phyloP scores from a whole-genome alignment of 495 filamentous ascomycete genomes.

The Aspergillus saccharolyticus region DNA sequence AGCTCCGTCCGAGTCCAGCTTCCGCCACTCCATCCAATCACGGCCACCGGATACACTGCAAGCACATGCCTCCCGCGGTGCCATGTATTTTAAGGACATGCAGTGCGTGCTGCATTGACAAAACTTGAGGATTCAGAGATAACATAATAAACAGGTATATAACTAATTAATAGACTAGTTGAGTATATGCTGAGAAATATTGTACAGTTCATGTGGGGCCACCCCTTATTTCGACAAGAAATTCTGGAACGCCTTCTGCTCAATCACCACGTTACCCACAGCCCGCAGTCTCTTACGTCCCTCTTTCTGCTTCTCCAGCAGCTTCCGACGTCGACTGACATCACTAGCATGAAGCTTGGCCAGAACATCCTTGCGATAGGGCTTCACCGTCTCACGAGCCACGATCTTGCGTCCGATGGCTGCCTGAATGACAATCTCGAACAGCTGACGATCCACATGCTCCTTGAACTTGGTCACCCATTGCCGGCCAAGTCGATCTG shows the following conservation, averaged over 20 bases:
- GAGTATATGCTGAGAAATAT: constrained; percentile 8
- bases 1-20: constrained; percentile 15
- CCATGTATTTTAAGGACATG: no score
- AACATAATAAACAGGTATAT: neutral
- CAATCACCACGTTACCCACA: constrained; percentile 78
- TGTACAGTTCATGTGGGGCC: constrained; percentile 20
- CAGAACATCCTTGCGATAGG: constrained; percentile 91
- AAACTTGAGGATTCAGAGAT: no score
- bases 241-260: constrained; percentile 87
- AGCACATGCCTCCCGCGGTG: no score
- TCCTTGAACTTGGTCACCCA: constrained; percentile 98
- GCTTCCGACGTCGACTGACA: constrained; percentile 72
- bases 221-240: constrained; percentile 63
- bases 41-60: neutral
- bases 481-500: constrained; percentile 64
- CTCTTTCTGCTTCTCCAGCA: constrained; percentile 96
- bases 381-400: constrained; percentile 92
- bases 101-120: no score
- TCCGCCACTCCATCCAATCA: constrained; percentile 20
- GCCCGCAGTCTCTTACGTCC: constrained; percentile 78
- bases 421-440: constrained; percentile 93
- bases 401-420: constrained; percentile 77
- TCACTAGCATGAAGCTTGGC: constrained; percentile 93
- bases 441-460: constrained; percentile 93
- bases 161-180: constrained; percentile 1